Evolutionary conservation across 179 eudicot genomes (phyloP), one percentile per base, ranked within the genome.

Genomic region (Monotropa hypopitys): DNA sequence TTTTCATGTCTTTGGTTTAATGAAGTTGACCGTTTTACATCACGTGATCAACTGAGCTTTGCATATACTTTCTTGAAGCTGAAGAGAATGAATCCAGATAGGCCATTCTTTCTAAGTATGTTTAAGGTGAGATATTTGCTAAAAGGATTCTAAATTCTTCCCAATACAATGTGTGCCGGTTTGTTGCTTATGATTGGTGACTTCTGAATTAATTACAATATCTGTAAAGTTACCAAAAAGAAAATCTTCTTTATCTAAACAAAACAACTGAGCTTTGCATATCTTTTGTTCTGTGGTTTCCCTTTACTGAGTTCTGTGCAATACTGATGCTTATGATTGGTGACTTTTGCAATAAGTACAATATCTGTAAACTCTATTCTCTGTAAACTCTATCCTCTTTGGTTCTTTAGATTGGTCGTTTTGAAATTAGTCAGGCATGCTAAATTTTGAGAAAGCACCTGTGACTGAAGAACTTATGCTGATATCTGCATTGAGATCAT

Each of bases 1-100:
- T 95, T 95, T 81, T 90, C 97, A 56, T 95, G 98, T 85, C 93
- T 95, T 68, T 95, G 98, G 98, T 95, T 95, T 85, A 95, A 95
- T 65, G 98, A 95, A 88, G 98, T 95, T 72, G 92, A 92, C 73
- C 97, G 89, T 51, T 95, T 92, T 76, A 95, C 98, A 42, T 95
- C 98, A 54, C 93, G 97, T 33, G 98, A 95, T 81, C 98, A 95
- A 78, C 84, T 95, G 79, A 95, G 98, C 90, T 95, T 95, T 81
- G 93, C 90, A 53, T 92, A 91, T 81, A 92, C 98, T 38, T 92
- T 86, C 82, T 81, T 95, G 82, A 95, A 95, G 86, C 84, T 95
- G 83, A 91, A 79, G 85, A 86, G 87, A 70, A 84, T 81, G 80
- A 92, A 92, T 86, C 91, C 88, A 54, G 87, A 84, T 73, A 88